These are phyloP conservation scores for Linnemannia exigua DNA, from an alignment of 192 early-diverging fungal species.

Conservation along the genomic window DNA sequence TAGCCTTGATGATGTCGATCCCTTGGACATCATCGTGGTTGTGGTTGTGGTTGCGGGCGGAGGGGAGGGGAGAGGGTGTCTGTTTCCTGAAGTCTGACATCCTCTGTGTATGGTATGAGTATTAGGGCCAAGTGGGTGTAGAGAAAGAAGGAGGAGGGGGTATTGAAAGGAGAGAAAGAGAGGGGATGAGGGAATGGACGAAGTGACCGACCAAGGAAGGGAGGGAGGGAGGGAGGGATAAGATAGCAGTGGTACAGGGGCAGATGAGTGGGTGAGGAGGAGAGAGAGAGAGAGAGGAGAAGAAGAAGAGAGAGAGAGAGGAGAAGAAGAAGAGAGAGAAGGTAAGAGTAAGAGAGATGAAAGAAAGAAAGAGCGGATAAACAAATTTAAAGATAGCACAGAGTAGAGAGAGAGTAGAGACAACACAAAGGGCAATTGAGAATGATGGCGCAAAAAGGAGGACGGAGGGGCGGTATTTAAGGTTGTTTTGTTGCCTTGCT, in stretches of 20 bases:
- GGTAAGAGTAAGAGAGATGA: neutral
- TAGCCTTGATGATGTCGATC: slow-evolving; percentile 51
- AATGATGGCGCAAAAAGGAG: neutral
- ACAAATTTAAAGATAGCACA: neutral
- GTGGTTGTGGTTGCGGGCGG: neutral
- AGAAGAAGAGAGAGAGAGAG: neutral
- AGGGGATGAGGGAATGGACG: neutral
- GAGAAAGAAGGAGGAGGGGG: neutral
- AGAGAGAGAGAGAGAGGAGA: neutral
- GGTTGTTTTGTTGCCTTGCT: neutral
- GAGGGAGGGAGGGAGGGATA: neutral
- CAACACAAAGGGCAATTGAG: neutral
- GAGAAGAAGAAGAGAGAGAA: neutral
- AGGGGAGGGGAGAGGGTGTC: neutral
- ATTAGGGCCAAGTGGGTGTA: neutral
- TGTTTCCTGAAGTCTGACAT: neutral
- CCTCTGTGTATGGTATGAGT: neutral
- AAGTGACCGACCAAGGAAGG: neutral
- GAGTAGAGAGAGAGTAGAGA: neutral
- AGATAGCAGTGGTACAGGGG: neutral
- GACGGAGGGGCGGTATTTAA: neutral
- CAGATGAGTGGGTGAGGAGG: neutral
- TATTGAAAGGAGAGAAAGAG: neutral
- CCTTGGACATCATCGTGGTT: slow-evolving; percentile 32
- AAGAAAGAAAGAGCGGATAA: neutral